Conservation (phyloP, 148 eudicot genomes). For the Talinum fruticosum region DNA sequence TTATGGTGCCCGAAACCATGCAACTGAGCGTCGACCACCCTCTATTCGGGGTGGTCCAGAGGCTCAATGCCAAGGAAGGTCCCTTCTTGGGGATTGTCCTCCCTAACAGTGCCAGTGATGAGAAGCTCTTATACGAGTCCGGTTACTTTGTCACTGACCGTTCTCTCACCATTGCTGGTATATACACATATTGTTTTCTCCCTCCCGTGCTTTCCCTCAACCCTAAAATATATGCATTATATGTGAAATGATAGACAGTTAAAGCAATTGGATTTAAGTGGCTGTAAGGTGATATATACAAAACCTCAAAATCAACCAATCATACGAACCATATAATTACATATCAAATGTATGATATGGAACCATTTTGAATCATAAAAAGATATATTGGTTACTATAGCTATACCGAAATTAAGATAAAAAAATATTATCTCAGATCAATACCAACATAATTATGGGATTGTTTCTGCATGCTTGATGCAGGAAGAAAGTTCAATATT, state of each 20-base stretch:
- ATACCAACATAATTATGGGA: not conserved
- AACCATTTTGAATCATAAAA: no score
- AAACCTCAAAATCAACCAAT: no score
- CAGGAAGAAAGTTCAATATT: slow-evolving; percentile 12
- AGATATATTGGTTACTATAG: no score
- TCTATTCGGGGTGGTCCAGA: no score
- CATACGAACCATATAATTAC: no score
- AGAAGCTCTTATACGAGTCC: not conserved
- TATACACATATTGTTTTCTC: no score
- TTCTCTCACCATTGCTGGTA: not conserved
- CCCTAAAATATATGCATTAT: not conserved
- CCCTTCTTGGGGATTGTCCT: not conserved
- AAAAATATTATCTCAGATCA: no score
- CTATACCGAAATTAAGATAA: not conserved
- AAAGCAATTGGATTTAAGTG: no score
- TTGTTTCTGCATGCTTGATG: not conserved
- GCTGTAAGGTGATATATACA: no score
- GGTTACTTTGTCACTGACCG: not conserved
- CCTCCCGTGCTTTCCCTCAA: not conserved
- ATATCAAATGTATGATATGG: no score
- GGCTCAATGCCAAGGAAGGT: not conserved
- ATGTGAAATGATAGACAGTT: no score
- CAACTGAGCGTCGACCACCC: not conserved
- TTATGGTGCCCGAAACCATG: slow-evolving; percentile 6
- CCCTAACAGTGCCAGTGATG: not conserved